Evolutionary conservation across 148 eudicot genomes (phyloP), one percentile per base, ranked within the genome.

Genomic region (Silene conica): DNA sequence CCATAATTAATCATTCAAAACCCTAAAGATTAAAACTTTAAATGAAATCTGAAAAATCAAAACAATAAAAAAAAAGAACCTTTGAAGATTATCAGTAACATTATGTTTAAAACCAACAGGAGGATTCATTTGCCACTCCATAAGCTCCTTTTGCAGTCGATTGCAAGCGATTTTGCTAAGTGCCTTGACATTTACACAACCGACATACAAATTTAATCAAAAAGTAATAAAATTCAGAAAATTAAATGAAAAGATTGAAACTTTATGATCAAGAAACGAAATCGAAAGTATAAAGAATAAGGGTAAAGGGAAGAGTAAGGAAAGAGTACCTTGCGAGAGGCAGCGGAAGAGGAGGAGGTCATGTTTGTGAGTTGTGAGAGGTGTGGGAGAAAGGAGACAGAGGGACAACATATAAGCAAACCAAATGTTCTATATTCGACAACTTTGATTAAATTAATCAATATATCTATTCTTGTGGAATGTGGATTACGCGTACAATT

Each of bases 121-220:
- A 11, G 90, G 90, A 73, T 83, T 87, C 55, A 79, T 72, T 71
- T 87, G 83, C 90, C 90, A 87, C 73, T 87, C 88, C 11, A 59
- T 68, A 1, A 87, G 76, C 75, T 87, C 90, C 85, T 87, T 87
- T 71, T 87, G 90, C 14, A 87, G 85, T 64, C 90, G 79, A 81
- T 85, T 87, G 72, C 85, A 69, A 55, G 88, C 90, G 57, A 87
- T 87, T 77, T 83, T 87, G 83, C 90, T 87, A 43, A 87, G 78
- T 22, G 79, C 73, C 90, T 87, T 25, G 31, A 18, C 62, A 60
- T 6, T 20, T 19, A 5, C 6, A 19, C 13, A 11, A 10, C 9
- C 43, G 11, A 66, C 6, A 54, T 20, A 61, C 16, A 55, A 72
- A 7, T 20, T n/a, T 1, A 38, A 61, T 67, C 26, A 43, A 56